Percentiles rank a stretch among this genome's conserved stretches.
Conservation (phyloP, 805 yeast species). For the Sugiyamaella valdiviana region DNA sequence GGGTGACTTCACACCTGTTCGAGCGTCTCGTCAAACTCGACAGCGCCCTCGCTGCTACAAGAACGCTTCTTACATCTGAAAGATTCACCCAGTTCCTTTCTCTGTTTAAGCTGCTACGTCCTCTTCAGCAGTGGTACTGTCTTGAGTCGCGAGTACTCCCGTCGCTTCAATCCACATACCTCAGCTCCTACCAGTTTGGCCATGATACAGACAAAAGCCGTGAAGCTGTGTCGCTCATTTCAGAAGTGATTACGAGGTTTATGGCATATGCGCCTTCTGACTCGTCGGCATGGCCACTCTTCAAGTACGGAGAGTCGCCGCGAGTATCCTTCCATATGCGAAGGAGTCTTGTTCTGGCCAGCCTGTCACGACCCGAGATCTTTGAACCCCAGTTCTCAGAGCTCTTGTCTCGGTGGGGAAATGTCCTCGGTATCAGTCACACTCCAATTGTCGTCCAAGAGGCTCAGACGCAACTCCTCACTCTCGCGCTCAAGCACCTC, state of each 20-base stretch:
- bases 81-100: conserved; percentile 1
- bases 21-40: conserved; percentile 25
- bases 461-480: conserved; percentile 42
- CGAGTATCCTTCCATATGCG: conserved; percentile 6
- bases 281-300: not conserved
- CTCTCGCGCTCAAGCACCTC: conserved; percentile 26
- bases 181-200: not conserved
- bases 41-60: conserved; percentile 14
- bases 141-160: conserved; percentile 13
- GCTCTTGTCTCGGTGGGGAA: conserved; percentile 34
- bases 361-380: not conserved
- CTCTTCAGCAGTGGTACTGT: conserved; percentile 11
- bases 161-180: not conserved
- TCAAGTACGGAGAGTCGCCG: conserved; percentile 8
- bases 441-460: conserved; percentile 43
- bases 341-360: conserved; percentile 20
- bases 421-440: conserved; percentile 33
- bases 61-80: conserved; percentile 8
- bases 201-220: not conserved
- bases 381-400: conserved; percentile 1
- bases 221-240: not conserved
- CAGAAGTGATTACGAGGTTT: conserved; percentile 15
- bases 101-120: conserved; percentile 9
- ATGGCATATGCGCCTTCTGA: conserved; percentile 12
- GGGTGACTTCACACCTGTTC: conserved; percentile 9